Conservation (phyloP, 192 early-diverging fungal species). For the Podila epicladia region DNA sequence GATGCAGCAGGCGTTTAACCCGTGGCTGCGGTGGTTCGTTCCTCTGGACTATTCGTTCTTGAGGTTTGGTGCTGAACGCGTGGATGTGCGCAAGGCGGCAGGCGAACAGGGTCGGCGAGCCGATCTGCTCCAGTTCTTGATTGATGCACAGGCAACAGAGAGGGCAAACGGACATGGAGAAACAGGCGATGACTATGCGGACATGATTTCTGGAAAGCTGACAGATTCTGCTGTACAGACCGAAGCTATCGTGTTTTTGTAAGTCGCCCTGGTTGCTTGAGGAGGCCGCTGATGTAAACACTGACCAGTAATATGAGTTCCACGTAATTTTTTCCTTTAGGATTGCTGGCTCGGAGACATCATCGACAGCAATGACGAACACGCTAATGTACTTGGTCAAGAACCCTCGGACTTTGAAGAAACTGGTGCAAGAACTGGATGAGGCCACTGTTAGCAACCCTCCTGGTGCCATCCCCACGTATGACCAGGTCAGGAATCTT, state of each 20-base stretch:
- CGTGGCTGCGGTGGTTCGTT: slow-evolving; percentile 22
- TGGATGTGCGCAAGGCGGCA: slow-evolving; percentile 9
- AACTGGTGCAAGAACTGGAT: slow-evolving; percentile 24
- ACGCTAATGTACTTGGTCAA: slow-evolving; percentile 42
- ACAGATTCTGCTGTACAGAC: slow-evolving; percentile 50
- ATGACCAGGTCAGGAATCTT: slow-evolving; percentile 55
- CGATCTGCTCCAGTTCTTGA: slow-evolving; percentile 59
- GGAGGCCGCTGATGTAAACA: not conserved
- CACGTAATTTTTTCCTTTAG: not conserved
- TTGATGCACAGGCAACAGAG: slow-evolving; percentile 48
- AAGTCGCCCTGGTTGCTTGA: not conserved
- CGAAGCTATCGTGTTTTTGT: slow-evolving; percentile 52
- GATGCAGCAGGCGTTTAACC: slow-evolving; percentile 18
- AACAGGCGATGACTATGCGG: slow-evolving; percentile 28
- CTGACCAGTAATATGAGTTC: not conserved
- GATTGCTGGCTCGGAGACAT: slow-evolving; percentile 45
- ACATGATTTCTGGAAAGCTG: slow-evolving; percentile 40
- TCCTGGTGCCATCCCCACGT: slow-evolving; percentile 7
- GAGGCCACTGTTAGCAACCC: slow-evolving; percentile 10
- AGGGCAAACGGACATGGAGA: slow-evolving; percentile 33
- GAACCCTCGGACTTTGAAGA: slow-evolving; percentile 25
- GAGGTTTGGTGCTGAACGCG: slow-evolving; percentile 3
- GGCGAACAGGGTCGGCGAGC: slow-evolving; percentile 14
- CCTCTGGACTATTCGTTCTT: slow-evolving; percentile 20
- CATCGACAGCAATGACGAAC: slow-evolving; percentile 18